These are phyloP conservation scores for Mediolabrus comicus DNA, from an alignment of 108 stramenopile genomes.

Conservation along the genomic window DNA sequence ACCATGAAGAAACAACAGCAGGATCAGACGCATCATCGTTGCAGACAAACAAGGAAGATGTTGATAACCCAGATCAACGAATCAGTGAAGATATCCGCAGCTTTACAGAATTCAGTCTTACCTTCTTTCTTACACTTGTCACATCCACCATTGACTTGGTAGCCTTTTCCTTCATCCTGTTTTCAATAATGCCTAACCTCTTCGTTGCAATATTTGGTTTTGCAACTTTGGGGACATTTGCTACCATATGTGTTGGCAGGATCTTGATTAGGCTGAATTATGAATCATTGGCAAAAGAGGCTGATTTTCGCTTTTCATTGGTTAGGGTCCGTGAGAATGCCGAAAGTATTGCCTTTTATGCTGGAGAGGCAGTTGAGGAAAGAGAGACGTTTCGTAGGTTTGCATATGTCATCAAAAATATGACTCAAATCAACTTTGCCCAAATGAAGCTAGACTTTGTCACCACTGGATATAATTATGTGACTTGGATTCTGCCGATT, in stretches of 20 bases:
- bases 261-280: slow-evolving; percentile 63
- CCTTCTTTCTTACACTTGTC: slow-evolving; percentile 62
- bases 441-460: slow-evolving; percentile 73
- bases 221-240: slow-evolving; percentile 51
- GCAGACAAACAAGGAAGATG: slow-evolving; percentile 23
- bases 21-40: neutral
- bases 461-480: slow-evolving; percentile 61
- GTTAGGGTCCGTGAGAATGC: slow-evolving; percentile 79
- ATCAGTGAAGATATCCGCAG: slow-evolving; percentile 71
- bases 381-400: slow-evolving; percentile 51
- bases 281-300: slow-evolving; percentile 56
- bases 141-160: slow-evolving; percentile 68
- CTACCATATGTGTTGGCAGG: slow-evolving; percentile 46
- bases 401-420: slow-evolving; percentile 55
- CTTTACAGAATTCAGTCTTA: slow-evolving; percentile 66
- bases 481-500: slow-evolving; percentile 68
- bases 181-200: slow-evolving; percentile 59
- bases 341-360: slow-evolving; percentile 77
- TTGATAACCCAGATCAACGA: slow-evolving; percentile 80
- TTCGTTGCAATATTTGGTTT: slow-evolving; percentile 66
- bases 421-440: slow-evolving; percentile 52
- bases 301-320: slow-evolving; percentile 74
- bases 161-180: slow-evolving; percentile 68
- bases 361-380: slow-evolving; percentile 61
- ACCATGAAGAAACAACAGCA: neutral